Percentiles rank a stretch among this genome's conserved stretches.
Conservation (phyloP, 768 basidiomycete species). For the Lactifluus volemus region DNA sequence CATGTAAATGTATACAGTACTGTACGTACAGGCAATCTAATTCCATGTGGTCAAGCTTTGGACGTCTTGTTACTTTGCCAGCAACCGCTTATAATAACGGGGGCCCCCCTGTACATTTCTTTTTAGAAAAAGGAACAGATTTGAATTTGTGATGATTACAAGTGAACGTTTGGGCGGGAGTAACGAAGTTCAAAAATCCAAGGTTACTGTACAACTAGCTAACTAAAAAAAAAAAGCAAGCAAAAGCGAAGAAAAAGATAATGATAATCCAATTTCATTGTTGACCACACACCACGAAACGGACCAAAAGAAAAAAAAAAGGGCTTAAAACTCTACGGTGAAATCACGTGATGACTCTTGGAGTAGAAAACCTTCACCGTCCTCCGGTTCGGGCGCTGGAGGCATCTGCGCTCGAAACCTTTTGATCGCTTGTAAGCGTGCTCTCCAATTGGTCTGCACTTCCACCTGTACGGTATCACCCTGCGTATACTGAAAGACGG, state of each 20-base stretch:
- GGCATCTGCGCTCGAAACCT: constrained; percentile 39
- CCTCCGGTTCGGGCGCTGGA: constrained; percentile 17
- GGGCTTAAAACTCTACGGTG: constrained; percentile 14
- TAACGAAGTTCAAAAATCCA: too few relatives aligned
- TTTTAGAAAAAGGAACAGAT: too few relatives aligned
- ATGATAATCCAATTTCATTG: constrained; percentile 10
- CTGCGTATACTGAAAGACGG: constrained; percentile 69
- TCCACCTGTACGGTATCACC: constrained; percentile 63
- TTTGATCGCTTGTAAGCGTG: constrained; percentile 69
- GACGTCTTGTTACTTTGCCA: too few relatives aligned
- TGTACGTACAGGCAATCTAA: too few relatives aligned
- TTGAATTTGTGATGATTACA: too few relatives aligned
- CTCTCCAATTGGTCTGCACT: constrained; percentile 84
- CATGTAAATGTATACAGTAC: too few relatives aligned
- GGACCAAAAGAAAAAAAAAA: neutral
- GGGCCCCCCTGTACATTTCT: too few relatives aligned
- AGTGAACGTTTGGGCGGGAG: too few relatives aligned
- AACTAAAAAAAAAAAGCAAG: too few relatives aligned
- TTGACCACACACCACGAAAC: neutral
- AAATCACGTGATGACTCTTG: constrained; percentile 30
- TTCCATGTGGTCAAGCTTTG: too few relatives aligned
- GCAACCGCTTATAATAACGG: too few relatives aligned
- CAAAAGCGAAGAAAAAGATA: neutral
- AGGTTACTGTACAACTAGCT: too few relatives aligned
- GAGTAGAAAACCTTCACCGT: constrained; percentile 22